Percentiles rank a stretch among this genome's conserved stretches.
Conservation (phyloP, 2,329 filamentous ascomycete genomes). For the Exserohilum rostratum region DNA sequence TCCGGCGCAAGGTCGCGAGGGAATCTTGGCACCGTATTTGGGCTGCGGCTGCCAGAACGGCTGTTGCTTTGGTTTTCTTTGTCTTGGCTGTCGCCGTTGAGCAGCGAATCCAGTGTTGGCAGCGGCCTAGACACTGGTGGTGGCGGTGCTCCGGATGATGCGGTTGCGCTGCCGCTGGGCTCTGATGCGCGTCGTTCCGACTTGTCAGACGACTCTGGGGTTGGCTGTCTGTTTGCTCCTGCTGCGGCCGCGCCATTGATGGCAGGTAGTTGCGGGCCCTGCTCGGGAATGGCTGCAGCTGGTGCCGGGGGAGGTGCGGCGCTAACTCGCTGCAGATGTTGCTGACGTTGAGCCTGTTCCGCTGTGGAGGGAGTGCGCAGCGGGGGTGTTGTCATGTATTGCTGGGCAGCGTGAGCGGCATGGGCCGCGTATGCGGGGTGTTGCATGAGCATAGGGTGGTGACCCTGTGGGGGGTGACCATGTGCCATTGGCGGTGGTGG, state of each 20-base stretch:
- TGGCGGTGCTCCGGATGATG: not conserved
- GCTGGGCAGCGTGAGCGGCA: constrained; percentile 40
- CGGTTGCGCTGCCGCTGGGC: constrained; percentile 27
- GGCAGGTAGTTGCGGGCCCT: constrained; percentile 45
- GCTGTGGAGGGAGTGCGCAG: constrained; percentile 51
- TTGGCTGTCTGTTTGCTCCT: constrained; percentile 37
- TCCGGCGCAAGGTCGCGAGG: constrained; percentile 42
- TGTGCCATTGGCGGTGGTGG: constrained; percentile 49
- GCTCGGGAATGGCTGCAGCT: constrained; percentile 35
- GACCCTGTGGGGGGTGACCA: constrained; percentile 46
- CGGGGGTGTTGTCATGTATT: constrained; percentile 46
- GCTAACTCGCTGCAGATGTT: constrained; percentile 37
- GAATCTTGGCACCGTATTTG: constrained; percentile 38
- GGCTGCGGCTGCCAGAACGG: constrained; percentile 52
- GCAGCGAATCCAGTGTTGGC: constrained; percentile 49
- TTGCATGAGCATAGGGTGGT: constrained; percentile 36
- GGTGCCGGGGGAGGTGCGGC: constrained; percentile 26
- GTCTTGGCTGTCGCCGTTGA: constrained; percentile 38
- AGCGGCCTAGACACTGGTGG: constrained; percentile 50
- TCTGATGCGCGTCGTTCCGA: constrained; percentile 51
- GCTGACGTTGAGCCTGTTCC: constrained; percentile 49
- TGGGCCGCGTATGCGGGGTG: constrained; percentile 38
- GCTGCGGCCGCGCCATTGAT: constrained; percentile 36
- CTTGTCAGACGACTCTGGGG: constrained; percentile 47
- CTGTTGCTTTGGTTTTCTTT: constrained; percentile 43